These are phyloP conservation scores for Boletus huronensis DNA, from an alignment of 768 basidiomycete species.

Conservation along the genomic window DNA sequence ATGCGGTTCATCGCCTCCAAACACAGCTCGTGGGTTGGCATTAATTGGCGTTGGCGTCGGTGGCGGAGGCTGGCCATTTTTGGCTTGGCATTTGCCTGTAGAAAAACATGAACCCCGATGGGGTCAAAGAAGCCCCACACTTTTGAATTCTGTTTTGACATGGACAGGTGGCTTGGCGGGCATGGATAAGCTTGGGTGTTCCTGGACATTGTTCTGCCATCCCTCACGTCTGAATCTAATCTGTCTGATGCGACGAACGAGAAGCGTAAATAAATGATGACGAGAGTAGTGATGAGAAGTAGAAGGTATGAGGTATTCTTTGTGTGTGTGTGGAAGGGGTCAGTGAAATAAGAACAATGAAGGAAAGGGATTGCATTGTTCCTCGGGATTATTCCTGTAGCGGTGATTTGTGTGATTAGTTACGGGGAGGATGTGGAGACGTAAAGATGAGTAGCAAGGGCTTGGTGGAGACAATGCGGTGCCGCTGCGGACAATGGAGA, in stretches of 20 bases:
- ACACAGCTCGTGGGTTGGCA: background rate
- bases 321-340: background rate
- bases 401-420: slow-evolving; percentile 15
- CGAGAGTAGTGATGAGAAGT: background rate
- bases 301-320: background rate
- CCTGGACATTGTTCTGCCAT: slow-evolving; percentile 11
- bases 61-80: background rate
- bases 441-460: slow-evolving; percentile 13
- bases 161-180: background rate
- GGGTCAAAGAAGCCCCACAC: background rate
- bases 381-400: slow-evolving; percentile 1
- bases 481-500: slow-evolving; percentile 16
- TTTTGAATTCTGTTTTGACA: background rate
- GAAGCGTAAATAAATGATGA: slow-evolving; percentile 13
- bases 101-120: background rate
- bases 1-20: background rate
- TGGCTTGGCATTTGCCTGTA: background rate
- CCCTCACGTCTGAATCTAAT: slow-evolving; percentile 3
- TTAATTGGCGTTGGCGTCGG: background rate
- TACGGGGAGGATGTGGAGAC: slow-evolving; percentile 6
- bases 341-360: slow-evolving; percentile 2
- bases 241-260: background rate
- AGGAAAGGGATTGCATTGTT: slow-evolving; percentile 2
- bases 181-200: background rate
- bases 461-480: slow-evolving; percentile 23